Evolutionary conservation across 2,329 filamentous ascomycete genomes (phyloP), one percentile per base, ranked within the genome.

Genomic region (Fusarium papillatum): DNA sequence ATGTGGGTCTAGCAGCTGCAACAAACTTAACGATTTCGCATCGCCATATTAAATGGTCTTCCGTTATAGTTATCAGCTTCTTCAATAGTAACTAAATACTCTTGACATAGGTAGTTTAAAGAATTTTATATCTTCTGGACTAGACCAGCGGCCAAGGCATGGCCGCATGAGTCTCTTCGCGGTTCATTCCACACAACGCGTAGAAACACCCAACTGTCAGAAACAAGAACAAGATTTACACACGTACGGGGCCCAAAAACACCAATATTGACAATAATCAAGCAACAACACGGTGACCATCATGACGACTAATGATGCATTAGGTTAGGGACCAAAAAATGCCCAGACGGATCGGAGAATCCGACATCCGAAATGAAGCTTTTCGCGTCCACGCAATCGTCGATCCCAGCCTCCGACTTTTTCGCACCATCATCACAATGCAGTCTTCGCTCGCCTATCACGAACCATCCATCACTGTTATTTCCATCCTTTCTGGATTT

Each of bases 401-500:
- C 10, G 8, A 46, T 53, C 26, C 24, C 19, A 48, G 7, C 5
- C 46, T 36, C 19, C 53, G 13, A 71, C 31, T 9, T 4, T 13
- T 9, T 0, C 29, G 24, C 24, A 26, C 14, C 13, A 59, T n/a
- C n/a, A 10, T 8, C 31, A 43, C 8, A 17, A 74, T 76, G 70
- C 55, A 74, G 10, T 64, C 80, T 17, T 84, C 83, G 22, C 80
- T 87, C 6, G 85, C 90, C 0, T 95, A 94, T 79, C 87, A 93
- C 68, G 92, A 94, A 76, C 92, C 93, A 0, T 82, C 82, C 1
- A 91, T 95, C 22, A 74, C 84, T 11, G 88, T 86, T 0, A 88
- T 95, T 57, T 86, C 95, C 3, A 87, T 89, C 53, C 86, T 90
- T 7, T 84, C 92, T 0, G 91, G 90, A 0, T 92, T 95, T 75